phyloP scores from a whole-genome alignment of 2,329 filamentous ascomycete species.

The Fusarium sp. region DNA sequence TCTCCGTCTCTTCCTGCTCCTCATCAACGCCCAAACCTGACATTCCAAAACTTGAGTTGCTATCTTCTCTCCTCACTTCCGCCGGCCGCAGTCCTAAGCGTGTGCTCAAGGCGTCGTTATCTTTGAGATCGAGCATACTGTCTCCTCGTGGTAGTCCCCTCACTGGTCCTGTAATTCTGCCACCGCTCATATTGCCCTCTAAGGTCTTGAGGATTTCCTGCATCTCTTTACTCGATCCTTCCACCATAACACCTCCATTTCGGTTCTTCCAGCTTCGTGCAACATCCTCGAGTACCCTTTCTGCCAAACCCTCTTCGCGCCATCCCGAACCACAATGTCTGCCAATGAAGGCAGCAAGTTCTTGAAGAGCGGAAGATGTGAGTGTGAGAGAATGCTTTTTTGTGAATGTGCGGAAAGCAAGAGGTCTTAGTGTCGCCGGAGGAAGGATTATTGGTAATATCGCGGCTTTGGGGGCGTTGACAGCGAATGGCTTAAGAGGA shows the following conservation, averaged over 20 bases:
- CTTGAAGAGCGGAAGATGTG: constrained; percentile 85
- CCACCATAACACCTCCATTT: constrained; percentile 90
- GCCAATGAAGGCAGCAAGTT: constrained; percentile 89
- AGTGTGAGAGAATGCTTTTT: constrained; percentile 97
- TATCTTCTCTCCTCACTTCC: constrained; percentile 66
- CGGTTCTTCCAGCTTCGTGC: constrained; percentile 92
- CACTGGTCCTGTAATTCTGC: constrained; percentile 68
- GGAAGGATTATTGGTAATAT: constrained; percentile 92
- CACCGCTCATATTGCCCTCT: constrained; percentile 90
- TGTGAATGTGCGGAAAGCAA: constrained; percentile 95
- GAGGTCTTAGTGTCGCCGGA: constrained; percentile 83
- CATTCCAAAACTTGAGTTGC: constrained; percentile 73
- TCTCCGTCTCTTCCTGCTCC: constrained; percentile 66
- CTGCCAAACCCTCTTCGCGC: constrained; percentile 93
- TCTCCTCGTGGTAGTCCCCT: constrained; percentile 65
- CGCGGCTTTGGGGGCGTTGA: constrained; percentile 65
- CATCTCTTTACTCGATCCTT: constrained; percentile 79
- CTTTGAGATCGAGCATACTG: constrained; percentile 71
- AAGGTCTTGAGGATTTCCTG: constrained; percentile 85
- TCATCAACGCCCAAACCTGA: constrained; percentile 64
- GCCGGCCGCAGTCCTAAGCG: constrained; percentile 64
- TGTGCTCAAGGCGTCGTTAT: constrained; percentile 64
- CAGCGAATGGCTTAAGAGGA: constrained; percentile 74
- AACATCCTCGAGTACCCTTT: constrained; percentile 90
- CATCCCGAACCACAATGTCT: constrained; percentile 95